phyloP scores from a whole-genome alignment of 2,329 filamentous ascomycete genomes.

The Monosporascus sp. region DNA sequence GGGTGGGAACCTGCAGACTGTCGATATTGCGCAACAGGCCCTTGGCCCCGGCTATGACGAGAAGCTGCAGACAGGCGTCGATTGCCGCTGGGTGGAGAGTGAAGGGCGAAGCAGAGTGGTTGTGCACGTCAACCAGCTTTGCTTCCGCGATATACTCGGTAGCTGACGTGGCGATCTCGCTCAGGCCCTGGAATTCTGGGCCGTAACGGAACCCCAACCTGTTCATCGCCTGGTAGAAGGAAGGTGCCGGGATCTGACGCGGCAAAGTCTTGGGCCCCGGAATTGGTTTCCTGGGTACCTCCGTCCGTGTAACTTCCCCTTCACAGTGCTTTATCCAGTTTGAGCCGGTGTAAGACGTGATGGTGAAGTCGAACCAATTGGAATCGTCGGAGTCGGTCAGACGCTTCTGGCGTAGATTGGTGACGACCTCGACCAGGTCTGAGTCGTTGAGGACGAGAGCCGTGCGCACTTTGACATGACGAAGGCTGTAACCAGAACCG shows the following conservation, averaged over 20 bases:
- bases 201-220: constrained; percentile 27
- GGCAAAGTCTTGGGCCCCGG: constrained; percentile 7
- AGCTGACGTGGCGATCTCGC: constrained; percentile 15
- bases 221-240: constrained; percentile 23
- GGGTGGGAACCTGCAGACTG: constrained; percentile 20
- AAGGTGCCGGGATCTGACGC: constrained; percentile 13
- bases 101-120: constrained; percentile 19
- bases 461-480: constrained; percentile 22
- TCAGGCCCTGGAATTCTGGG: constrained; percentile 23
- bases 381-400: constrained; percentile 20
- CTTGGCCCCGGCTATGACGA: constrained; percentile 17
- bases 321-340: constrained; percentile 25
- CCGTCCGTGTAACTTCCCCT: constrained; percentile 16
- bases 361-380: constrained; percentile 27
- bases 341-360: constrained; percentile 22
- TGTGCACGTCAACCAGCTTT: constrained; percentile 11
- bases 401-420: constrained; percentile 20
- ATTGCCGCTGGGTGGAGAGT: constrained; percentile 34
- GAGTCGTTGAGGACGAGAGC: constrained; percentile 28
- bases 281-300: constrained; percentile 1
- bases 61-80: constrained; percentile 28
- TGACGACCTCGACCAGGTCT: constrained; percentile 26
- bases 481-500: constrained; percentile 19
- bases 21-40: constrained; percentile 17
- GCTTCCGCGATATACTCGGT: constrained; percentile 14